Evolutionary conservation across 768 basidiomycete species (phyloP), one percentile per base, ranked within the genome.

Genomic region (Tylopilus intermedius): DNA sequence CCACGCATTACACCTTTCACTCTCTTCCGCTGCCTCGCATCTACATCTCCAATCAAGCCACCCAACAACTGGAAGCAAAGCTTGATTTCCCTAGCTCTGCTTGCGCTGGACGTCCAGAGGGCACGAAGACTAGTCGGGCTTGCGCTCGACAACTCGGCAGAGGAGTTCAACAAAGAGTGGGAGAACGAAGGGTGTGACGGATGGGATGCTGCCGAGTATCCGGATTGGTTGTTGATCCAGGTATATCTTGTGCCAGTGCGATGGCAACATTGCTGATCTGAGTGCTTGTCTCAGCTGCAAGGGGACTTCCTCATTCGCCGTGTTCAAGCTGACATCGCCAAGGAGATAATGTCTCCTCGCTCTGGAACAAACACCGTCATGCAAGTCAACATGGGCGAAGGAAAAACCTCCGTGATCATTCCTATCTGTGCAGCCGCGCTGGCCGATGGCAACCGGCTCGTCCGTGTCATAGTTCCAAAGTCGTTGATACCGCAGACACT

Each of bases 401-500:
- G 38, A 18, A 38, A 38, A 38, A 8, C 38, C 5, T 38, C 38
- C 38, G 74, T 73, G 1, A 73, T 82, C 21, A 70, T 81, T 2
- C 80, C 80, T 1, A 64, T 80, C 29, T 63, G 71, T 1, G 65
- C 71, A 0, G 58, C 69, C 3, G 57, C 60, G 5, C 67, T 81
- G 18, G 75, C 80, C 0, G 65, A 81, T 58, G 72, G 75, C 1
- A 10, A 66, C 4, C 71, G 64, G 27, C 65, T 82, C 2, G 74
- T 74, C 37, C 73, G 81, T 9, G 71, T 38, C 38, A 38, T 38
- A 8, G 38, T 38, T 8, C 38, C 79, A 14, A 80, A 80, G 48
- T 64, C 78, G 0, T 66, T 81, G 30, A 64, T 67, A 0, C 58
- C 58, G 0, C 77, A 78, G 46, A 82, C 78, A 74, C 78, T 82